Base-by-base conservation (phyloP, 805 yeast genomes). In the Teunomyces lycoperdinae region DNA sequence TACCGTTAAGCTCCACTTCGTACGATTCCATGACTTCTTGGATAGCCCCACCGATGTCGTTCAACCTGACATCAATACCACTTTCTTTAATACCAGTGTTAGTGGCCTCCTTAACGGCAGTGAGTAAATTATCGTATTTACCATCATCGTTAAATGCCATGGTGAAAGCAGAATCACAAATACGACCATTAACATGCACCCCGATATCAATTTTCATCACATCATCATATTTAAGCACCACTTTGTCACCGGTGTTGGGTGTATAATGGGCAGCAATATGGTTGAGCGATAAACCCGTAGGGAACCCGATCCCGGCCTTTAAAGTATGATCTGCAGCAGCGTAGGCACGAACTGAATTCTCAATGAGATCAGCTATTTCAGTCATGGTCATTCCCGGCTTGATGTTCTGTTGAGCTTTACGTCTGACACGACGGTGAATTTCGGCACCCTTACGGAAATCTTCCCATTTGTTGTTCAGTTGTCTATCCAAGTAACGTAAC, bases 201-300 rank as follows among this genome's bases (percentile, higher is more conserved):
- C 99, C 99, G 61, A 92, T 82, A 65, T 94, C 99, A 34, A 94
- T 92, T 71, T 94, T 94, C 89, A 94, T 82, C 42, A 94, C 97
- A 66, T 94, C 99, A 51, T 89, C 96, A 58, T 89, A 81, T 51
- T 78, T 74, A 56, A 94, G 73, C 1, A 87, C 86, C 5, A 88
- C 79, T 59, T 83, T 89, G 66, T 94, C 99, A 9, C 96, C 96
- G 4, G 92, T 85, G 70, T 94, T 94, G 10, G 99, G 99, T 0
- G 98, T 92, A 69, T 90, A 94, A 66, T 94, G 99, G 0, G 99
- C 99, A 24, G 99, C 99, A 62, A 89, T 85, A 62, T 90, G 87
- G 69, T 94, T 94, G 54, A 92, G 68, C 1, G 96, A 89, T 34
- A 94, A 78, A 50, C 99, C 99, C n/a, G 97, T 90, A 44, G 99